Percentiles rank a stretch among this genome's conserved stretches.
These are phyloP conservation scores for Flagelloscypha sp. DNA, from an alignment of 768 basidiomycete species.

Conservation along the genomic window DNA sequence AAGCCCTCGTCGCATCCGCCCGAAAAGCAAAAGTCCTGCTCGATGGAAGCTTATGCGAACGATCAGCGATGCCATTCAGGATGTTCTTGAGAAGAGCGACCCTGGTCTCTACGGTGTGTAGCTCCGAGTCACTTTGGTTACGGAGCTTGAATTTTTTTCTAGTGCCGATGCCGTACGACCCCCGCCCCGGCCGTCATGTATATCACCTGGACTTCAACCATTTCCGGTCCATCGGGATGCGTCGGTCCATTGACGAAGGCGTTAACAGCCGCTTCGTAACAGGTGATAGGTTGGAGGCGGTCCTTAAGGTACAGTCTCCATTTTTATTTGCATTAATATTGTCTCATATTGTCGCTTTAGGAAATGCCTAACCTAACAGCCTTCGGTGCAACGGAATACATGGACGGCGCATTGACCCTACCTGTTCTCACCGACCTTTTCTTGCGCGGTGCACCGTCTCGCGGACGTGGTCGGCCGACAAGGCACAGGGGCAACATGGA, in stretches of 20 bases:
- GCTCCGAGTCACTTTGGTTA: conserved; percentile 1
- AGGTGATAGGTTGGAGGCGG: conserved; percentile 68
- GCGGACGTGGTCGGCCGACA: conserved; percentile 57
- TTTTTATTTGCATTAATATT: conserved; percentile 5
- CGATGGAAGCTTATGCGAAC: conserved; percentile 77
- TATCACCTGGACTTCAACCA: conserved; percentile 91
- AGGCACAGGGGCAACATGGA: conserved; percentile 57
- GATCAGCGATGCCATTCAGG: conserved; percentile 71
- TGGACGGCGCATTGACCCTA: conserved; percentile 86
- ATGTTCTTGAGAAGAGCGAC: conserved; percentile 52
- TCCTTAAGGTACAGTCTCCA: conserved; percentile 54
- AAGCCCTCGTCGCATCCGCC: conserved; percentile 65
- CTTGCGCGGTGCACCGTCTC: conserved; percentile 70
- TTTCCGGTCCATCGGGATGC: conserved; percentile 95
- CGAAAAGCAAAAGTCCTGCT: conserved; percentile 73
- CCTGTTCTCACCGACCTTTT: conserved; percentile 85
- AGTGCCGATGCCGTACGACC: conserved; percentile 67
- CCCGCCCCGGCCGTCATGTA: conserved; percentile 72
- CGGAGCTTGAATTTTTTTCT: conserved; percentile 7
- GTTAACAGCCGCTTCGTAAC: conserved; percentile 90
- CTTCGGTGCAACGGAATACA: conserved; percentile 98
- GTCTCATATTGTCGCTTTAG: conserved; percentile 28
- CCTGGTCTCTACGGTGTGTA: conserved; percentile 67
- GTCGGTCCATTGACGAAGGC: conserved; percentile 85
- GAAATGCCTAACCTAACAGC: conserved; percentile 80